Conservation (phyloP, 768 basidiomycete species). For the Mycena floridula region DNA sequence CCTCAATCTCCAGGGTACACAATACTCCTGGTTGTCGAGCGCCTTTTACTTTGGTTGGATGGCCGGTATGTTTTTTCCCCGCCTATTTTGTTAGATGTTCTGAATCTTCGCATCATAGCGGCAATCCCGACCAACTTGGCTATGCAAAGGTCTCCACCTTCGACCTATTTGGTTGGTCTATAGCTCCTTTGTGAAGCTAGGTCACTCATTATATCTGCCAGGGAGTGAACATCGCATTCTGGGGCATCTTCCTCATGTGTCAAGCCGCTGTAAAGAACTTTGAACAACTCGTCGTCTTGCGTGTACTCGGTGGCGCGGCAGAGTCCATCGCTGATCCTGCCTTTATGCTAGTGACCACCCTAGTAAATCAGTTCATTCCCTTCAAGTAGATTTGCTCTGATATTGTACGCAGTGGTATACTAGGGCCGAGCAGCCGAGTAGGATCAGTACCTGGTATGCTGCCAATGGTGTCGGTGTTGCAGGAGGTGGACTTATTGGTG, state of each 20-base stretch:
- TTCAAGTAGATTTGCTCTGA: conserved; percentile 17
- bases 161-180: conserved; percentile 26
- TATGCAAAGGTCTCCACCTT: conserved; percentile 26
- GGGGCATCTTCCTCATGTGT: too few relatives aligned
- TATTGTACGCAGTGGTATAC: conserved; percentile 28
- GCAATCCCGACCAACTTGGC: conserved; percentile 31
- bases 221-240: too few relatives aligned
- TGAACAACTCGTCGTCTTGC: conserved; percentile 20
- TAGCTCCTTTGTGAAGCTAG: too few relatives aligned
- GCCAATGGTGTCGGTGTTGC: conserved; percentile 32
- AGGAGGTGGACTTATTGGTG: conserved; percentile 25
- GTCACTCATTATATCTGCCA: too few relatives aligned
- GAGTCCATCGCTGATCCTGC: conserved; percentile 32
- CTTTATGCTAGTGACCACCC: not conserved
- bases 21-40: conserved; percentile 21
- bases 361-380: not conserved
- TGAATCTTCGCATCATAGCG: too few relatives aligned
- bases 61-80: too few relatives aligned
- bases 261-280: conserved; percentile 29
- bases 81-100: too few relatives aligned
- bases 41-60: conserved; percentile 33
- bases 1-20: conserved; percentile 18
- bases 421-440: conserved; percentile 24
- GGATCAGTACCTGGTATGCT: conserved; percentile 28
- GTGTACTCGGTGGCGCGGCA: conserved; percentile 27